Conservation (phyloP, 208 protist genomes). For the Crithidia expoeki region DNA sequence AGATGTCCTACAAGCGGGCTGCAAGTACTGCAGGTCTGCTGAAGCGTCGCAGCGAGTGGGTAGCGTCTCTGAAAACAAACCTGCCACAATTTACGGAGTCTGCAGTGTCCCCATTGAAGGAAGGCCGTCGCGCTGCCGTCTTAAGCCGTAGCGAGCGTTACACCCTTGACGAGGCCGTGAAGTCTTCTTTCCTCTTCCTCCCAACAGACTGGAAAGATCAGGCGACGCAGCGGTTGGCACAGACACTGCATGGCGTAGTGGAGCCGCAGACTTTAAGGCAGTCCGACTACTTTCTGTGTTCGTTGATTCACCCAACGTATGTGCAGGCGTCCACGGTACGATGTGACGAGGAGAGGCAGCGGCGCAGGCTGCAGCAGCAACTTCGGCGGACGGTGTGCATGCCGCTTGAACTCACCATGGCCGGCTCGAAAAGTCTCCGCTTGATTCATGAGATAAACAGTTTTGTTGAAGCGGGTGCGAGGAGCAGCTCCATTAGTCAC, state of each 20-base stretch:
- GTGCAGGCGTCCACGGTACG: conserved; percentile 20
- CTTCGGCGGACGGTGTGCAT: conserved; percentile 58
- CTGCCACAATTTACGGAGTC: conserved; percentile 24
- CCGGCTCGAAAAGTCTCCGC: conserved; percentile 53
- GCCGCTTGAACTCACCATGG: conserved; percentile 66
- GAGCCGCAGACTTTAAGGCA: conserved; percentile 20
- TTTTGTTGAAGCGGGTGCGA: conserved; percentile 6
- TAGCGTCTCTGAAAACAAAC: conserved; percentile 14
- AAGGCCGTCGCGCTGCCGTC: conserved; percentile 5
- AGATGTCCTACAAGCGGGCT: conserved; percentile 13
- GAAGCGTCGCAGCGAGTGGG: conserved; percentile 29
- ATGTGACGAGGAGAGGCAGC: not conserved
- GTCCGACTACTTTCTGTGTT: conserved; percentile 73
- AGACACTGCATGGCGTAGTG: conserved; percentile 52
- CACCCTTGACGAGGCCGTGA: conserved; percentile 13
- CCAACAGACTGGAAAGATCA: conserved; percentile 30
- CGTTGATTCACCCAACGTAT: conserved; percentile 81
- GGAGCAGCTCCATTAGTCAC: not conserved
- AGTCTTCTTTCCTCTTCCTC: conserved; percentile 22
- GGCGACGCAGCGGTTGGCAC: conserved; percentile 32
- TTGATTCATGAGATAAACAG: conserved; percentile 34
- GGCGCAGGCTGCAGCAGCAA: conserved; percentile 8
- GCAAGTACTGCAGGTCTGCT: conserved; percentile 6
- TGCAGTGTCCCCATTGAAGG: conserved; percentile 2
- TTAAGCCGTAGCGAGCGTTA: conserved; percentile 13